Percentiles rank a stretch among this genome's conserved stretches.
These are phyloP conservation scores for Ceratocystis diversiconidia DNA, from an alignment of 2,329 filamentous ascomycete species.

Conservation along the genomic window DNA sequence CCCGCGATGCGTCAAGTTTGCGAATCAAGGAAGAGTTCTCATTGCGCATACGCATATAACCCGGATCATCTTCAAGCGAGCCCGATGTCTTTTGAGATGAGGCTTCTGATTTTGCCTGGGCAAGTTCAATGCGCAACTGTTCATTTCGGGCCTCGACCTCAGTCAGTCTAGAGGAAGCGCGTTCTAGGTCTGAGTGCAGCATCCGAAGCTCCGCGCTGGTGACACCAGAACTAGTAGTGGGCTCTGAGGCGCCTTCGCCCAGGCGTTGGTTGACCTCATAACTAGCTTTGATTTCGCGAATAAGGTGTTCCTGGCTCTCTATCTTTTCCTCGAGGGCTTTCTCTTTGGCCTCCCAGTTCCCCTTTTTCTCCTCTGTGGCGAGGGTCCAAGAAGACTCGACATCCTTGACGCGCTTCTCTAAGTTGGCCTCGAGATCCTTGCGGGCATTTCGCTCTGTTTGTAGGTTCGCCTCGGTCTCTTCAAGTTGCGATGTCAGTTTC, in stretches of 20 bases:
- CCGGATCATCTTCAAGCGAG: slow-evolving; percentile 74
- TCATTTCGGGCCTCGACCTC: slow-evolving; percentile 92
- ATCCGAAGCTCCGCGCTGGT: slow-evolving; percentile 87
- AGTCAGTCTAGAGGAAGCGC: slow-evolving; percentile 70
- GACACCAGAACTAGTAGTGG: slow-evolving; percentile 48
- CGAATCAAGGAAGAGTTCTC: slow-evolving; percentile 87
- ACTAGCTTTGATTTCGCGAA: slow-evolving; percentile 91
- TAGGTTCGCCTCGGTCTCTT: slow-evolving; percentile 67
- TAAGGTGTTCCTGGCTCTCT: slow-evolving; percentile 78
- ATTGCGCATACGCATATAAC: slow-evolving; percentile 72
- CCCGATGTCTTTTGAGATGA: slow-evolving; percentile 46
- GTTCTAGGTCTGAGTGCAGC: slow-evolving; percentile 78
- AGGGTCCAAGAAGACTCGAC: slow-evolving; percentile 82
- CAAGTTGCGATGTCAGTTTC: slow-evolving; percentile 64
- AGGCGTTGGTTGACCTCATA: slow-evolving; percentile 92
- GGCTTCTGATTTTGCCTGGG: slow-evolving; percentile 58
- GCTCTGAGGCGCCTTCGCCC: slow-evolving; percentile 46
- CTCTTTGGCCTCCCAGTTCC: slow-evolving; percentile 94
- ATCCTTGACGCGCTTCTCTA: slow-evolving; percentile 73
- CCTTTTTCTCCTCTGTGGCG: slow-evolving; percentile 81
- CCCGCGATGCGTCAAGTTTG: slow-evolving; percentile 68
- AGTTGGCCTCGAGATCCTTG: slow-evolving; percentile 58
- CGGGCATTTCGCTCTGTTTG: slow-evolving; percentile 61
- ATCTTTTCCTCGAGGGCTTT: slow-evolving; percentile 82
- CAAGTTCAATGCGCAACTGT: slow-evolving; percentile 77